Conservation (phyloP, 176 grass and related monocot species). For the Lolium rigidum region DNA sequence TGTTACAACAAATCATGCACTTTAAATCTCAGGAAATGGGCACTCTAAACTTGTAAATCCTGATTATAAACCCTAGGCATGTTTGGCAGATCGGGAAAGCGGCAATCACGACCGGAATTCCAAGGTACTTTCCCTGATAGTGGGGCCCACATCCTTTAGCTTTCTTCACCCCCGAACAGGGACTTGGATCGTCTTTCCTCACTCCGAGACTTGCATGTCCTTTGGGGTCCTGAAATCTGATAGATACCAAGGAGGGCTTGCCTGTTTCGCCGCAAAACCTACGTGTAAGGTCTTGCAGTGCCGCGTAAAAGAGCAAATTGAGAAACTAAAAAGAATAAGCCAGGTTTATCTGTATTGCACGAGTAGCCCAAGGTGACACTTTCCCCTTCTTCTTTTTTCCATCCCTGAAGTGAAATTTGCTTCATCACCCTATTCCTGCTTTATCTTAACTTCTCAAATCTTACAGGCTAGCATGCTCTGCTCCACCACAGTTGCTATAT, state of each 20-base stretch:
- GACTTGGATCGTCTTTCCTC: neutral
- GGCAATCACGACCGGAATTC: too few species aligned
- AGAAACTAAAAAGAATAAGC: neutral
- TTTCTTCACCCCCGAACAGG: too few species aligned
- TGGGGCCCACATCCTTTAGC: too few species aligned
- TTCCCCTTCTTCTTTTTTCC: too few species aligned
- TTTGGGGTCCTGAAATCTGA: neutral
- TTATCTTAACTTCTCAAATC: neutral
- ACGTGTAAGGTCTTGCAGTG: neutral
- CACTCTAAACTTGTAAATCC: too few species aligned
- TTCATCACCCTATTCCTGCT: neutral
- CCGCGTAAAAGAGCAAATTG: neutral
- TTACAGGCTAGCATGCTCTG: too few species aligned
- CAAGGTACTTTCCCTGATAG: too few species aligned
- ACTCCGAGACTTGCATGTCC: neutral
- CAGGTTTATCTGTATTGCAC: neutral
- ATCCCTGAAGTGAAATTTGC: neutral
- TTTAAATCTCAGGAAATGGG: too few species aligned
- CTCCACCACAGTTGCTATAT: neutral
- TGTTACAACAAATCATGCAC: too few species aligned
- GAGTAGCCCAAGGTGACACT: neutral
- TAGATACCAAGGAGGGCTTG: neutral
- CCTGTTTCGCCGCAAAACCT: neutral
- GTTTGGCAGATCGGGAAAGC: too few species aligned
- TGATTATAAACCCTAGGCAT: too few species aligned